Conservation (phyloP, 2,329 filamentous ascomycete genomes). For the Fusarium temperatum region DNA sequence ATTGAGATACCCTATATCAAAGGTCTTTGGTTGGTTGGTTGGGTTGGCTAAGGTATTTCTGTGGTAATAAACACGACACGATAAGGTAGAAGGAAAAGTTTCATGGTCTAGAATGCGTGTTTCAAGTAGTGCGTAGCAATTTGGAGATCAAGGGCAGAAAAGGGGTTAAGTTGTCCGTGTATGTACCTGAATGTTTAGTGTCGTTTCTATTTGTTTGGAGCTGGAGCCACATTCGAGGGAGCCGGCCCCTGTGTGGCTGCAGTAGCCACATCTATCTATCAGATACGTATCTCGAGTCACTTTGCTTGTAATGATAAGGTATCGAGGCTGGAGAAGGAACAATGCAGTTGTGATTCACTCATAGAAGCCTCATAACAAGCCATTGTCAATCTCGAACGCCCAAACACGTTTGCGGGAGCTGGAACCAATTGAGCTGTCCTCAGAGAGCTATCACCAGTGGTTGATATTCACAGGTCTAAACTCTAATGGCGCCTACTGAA, state of each 20-base stretch:
- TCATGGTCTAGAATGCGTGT: constrained; percentile 21
- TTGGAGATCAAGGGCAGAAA: constrained; percentile 22
- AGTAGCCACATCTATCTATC: neutral
- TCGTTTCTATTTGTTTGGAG: constrained; percentile 25
- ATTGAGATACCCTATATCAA: constrained; percentile 28
- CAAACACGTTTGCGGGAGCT: constrained; percentile 21
- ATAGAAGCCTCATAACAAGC: neutral
- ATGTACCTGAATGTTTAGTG: constrained; percentile 6
- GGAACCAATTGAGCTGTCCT: constrained; percentile 9
- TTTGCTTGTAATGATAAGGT: too few species aligned
- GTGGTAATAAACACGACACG: neutral
- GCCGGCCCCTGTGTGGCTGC: constrained; percentile 14
- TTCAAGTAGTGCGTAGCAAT: constrained; percentile 10
- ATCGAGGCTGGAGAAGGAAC: neutral
- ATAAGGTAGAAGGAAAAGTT: neutral
- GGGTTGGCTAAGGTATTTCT: too few species aligned
- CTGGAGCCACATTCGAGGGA: constrained; percentile 9
- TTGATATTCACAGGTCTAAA: constrained; percentile 26
- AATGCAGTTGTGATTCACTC: neutral
- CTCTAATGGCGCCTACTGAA: constrained; percentile 14
- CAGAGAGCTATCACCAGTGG: constrained; percentile 14
- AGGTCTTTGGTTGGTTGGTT: neutral
- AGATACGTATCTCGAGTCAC: too few species aligned
- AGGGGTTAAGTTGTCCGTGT: constrained; percentile 22
- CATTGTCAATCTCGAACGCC: neutral